Evolutionary conservation across 73 alveolate genomes (phyloP), one percentile per base, ranked within the genome.

Genomic region (Paramecium sexaurelia): DNA sequence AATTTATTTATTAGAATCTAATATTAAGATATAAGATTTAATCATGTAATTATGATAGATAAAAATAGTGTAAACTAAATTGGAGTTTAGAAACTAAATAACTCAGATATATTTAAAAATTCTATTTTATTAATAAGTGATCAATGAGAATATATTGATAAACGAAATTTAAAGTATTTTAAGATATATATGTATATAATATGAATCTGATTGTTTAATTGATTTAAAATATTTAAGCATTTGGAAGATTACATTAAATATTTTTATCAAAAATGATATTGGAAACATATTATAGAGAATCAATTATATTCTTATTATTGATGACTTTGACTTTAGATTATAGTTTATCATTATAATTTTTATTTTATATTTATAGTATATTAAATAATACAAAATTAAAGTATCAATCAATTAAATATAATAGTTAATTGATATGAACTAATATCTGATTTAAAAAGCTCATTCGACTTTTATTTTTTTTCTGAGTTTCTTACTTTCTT

Each of bases 281-380:
- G 0, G 19, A 19, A 17, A 41, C 68, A 22, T 78, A 78, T 78
- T 17, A 41, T 36, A 78, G 90, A 45, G 90, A 78, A 24, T 24
- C 39, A 78, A 78, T 78, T 33, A 71, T 71, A 71, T 71, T 71
- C 32, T 61, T 61, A 61, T 61, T n/a, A n/a, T n/a, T n/a, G n/a
- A n/a, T n/a, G n/a, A n/a, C n/a, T n/a, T n/a, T n/a, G n/a, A n/a
- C n/a, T n/a, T n/a, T 41, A 56, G 33, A 1, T 56, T 43, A 43
- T 43, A 43, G 22, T 17, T 51, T 51, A 51, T n/a, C 1, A 51
- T 47, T 47, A 47, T 3, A 47, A 47, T 47, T 15, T 47, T 3
- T 51, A 0, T 8, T 8, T 43, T 9, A 43, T 43, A 43, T 43
- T 1, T 1, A 17, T 51, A 51, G 67, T 51, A 51, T 17, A 51